Percentiles rank a stretch among this genome's conserved stretches.
Conservation (phyloP, 495 filamentous ascomycete genomes). For the Penicillium steckii region DNA sequence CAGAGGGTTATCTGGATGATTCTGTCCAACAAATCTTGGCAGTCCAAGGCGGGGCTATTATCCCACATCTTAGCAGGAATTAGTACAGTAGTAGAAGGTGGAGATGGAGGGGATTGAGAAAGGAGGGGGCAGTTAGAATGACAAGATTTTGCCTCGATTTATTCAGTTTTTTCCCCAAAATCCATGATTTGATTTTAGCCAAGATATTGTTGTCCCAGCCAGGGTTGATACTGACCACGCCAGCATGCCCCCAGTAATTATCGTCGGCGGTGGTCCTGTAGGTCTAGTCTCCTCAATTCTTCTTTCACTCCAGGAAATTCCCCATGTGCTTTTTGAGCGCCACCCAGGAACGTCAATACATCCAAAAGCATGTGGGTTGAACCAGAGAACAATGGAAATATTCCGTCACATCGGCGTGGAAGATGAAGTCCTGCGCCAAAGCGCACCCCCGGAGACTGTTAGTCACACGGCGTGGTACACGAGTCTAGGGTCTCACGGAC, state of each 20-base stretch:
- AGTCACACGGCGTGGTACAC: constrained; percentile 17
- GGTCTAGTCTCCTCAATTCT: constrained; percentile 24
- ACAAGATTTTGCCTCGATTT: no score
- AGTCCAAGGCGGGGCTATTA: no score
- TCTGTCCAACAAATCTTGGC: no score
- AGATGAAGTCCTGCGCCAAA: constrained; percentile 3
- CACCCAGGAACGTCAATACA: constrained; percentile 23
- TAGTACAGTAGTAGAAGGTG: no score
- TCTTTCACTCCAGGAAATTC: constrained; percentile 19
- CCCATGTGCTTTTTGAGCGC: constrained; percentile 19
- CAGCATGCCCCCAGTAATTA: constrained; percentile 2
- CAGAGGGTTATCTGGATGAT: no score
- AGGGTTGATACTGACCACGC: no score
- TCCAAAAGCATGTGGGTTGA: constrained; percentile 28
- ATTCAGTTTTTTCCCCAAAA: not conserved
- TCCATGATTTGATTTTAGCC: not conserved
- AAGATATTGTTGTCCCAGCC: no score
- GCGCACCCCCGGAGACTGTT: constrained; percentile 10
- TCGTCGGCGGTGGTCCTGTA: constrained; percentile 28
- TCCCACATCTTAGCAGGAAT: no score
- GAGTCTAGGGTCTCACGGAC: constrained; percentile 6
- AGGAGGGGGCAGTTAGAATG: no score
- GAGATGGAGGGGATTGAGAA: no score
- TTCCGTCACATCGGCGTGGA: constrained; percentile 18
- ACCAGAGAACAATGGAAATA: constrained; percentile 26